Base-by-base conservation (phyloP, 768 basidiomycete species). In the Lentinula sp. region DNA sequence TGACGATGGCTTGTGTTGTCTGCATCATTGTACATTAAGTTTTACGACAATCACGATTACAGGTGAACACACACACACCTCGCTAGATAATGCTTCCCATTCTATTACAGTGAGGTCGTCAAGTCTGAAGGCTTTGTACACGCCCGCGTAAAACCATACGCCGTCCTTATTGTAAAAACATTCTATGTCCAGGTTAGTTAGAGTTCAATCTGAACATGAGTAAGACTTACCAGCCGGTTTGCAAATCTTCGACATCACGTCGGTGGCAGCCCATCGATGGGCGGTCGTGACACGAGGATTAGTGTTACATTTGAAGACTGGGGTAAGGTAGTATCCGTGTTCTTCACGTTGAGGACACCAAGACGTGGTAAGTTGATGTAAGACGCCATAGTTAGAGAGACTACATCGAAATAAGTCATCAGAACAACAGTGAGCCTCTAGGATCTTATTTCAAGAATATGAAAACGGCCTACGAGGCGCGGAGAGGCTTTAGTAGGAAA, bases 321-420 rank as follows among this genome's bases (percentile, higher is more conserved):
- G 89, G 1, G 84, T 78, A 57, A 91, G 82, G 69, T 86, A 84
- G 67, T 88, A 92, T 2, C 90, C 90, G 60, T 92, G 89, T 64
- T 91, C 90, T 75, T 93, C 90, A 55, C 86, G 84, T 50, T 90
- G 88, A 2, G 88, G 83, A 66, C 90, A 91, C 90, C 90, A 93
- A 39, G 79, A 77, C 2, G 90, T 90, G 16, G 86, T 91, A 6
- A 75, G 69, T 60, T 85, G 82, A 58, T 87, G 83, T 42, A 93
- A 76, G 45, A 89, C 78, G 49, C 85, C 83, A 68, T 90, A 87
- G 63, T 85, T 85, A 6, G 79, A 73, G 6, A 91, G 77, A 43
- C 90, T 92, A 63, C 32, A 33, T 48, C 18, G 3, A 53, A 15
- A 32, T 20, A n/a, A 20, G 35, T 35, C 28, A 28, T 28, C 28